Base-by-base conservation (phyloP, 164 flowering plant genomes). In the Vitis amurensis region DNA sequence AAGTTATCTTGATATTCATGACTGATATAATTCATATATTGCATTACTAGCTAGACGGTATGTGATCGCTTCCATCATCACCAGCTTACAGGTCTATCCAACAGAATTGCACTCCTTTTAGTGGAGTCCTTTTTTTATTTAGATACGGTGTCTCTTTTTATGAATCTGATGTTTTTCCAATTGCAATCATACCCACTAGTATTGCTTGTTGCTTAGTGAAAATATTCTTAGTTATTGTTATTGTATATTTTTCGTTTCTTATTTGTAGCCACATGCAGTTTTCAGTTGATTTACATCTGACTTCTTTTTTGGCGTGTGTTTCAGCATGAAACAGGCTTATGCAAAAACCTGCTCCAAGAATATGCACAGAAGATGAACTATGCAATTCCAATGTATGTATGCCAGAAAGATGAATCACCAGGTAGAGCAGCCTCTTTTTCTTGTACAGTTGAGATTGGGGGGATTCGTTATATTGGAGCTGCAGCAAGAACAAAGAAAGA, bases 261-360 rank as follows among this genome's bases (percentile, higher is more conserved):
- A 1, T 11, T 53, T 16, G 19, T 47, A 23, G 44, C 44, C 44
- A 37, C 44, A 37, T 37, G 7, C 44, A 37, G 44, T 37, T 37
- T 37, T 37, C 4, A 37, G 44, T 37, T 37, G 44, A 37, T 37
- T 37, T 37, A 37, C 4, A 37, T 37, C 52, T 69, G 11, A 47
- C 44, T 10, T 53, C 12, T 19, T 8, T n/a, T n/a, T 58, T 29
- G 47, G 12, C 30, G 16, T 56, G 53, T 67, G 31, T 69, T 71
- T 55, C 90, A 96, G 98, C 93, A 89, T 66, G 95, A 92, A 74
- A 91, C 92, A 23, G 98, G 99, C 3, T 74, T 96, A 47, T 92
- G 98, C 87, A 96, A 96, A 74, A 96, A 96, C 77, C 76, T 89
- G 47, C 92, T 96, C 59, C 99, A 96, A 77, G 99, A 93, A 77